phyloP scores from a whole-genome alignment of 306 rosid genomes.

The Echinosophora koreensis region DNA sequence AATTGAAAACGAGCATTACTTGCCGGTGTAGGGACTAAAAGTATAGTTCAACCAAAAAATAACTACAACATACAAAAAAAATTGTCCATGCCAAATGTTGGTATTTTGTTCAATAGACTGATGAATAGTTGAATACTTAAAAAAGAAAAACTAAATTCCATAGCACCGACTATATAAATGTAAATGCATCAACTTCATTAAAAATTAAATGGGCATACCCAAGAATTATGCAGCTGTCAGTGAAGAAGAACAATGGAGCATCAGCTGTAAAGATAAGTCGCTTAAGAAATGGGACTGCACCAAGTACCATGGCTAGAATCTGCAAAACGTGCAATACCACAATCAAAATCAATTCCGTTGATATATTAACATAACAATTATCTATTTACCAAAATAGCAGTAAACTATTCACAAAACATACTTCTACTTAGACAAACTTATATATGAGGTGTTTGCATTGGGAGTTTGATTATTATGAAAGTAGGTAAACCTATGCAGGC shows the following conservation, averaged over 20 bases:
- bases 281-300: conserved; percentile 81
- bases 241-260: conserved; percentile 93
- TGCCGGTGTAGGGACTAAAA: no score
- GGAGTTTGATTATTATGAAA: background rate
- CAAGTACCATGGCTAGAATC: conserved; percentile 92
- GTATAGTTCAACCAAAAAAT: no score
- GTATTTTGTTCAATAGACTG: background rate
- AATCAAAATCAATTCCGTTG: background rate
- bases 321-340: conserved; percentile 49
- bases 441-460: background rate
- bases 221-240: conserved; percentile 96
- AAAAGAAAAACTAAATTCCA: conserved; percentile 20
- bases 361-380: background rate
- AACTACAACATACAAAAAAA: no score
- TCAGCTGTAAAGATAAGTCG: conserved; percentile 72
- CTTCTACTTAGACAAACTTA: conserved; percentile 21
- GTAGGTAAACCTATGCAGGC: conserved; percentile 12
- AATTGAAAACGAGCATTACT: no score
- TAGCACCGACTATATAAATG: conserved; percentile 20
- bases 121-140: background rate
- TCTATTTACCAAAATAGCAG: conserved; percentile 35
- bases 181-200: conserved; percentile 24
- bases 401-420: conserved; percentile 41
- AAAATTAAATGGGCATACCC: conserved; percentile 71
- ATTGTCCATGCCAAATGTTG: conserved; percentile 14